Conservation (phyloP, 108 stramenopile species). For the Nitzschia inconspicua region DNA sequence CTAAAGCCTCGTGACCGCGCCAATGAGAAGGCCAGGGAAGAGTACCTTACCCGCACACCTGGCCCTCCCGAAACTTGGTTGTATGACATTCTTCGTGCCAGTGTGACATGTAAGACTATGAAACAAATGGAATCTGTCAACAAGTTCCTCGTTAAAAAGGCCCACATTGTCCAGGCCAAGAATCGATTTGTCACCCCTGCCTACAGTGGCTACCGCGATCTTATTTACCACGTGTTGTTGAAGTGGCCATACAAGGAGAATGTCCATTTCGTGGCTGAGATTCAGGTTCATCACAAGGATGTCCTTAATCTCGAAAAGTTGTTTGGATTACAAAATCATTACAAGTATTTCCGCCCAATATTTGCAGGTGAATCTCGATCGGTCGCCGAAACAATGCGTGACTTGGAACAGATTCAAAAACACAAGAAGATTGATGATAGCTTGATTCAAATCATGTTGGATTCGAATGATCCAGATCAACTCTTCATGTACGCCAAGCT, state of each 20-base stretch:
- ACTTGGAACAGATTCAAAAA: slow-evolving; percentile 23
- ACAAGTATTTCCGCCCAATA: slow-evolving; percentile 34
- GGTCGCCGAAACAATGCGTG: slow-evolving; percentile 20
- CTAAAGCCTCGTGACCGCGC: slow-evolving; percentile 37
- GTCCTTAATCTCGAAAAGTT: slow-evolving; percentile 32
- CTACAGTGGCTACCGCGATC: slow-evolving; percentile 36
- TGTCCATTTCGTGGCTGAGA: slow-evolving; percentile 34
- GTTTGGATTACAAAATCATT: slow-evolving; percentile 34
- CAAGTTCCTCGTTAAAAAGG: slow-evolving; percentile 34
- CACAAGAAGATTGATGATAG: slow-evolving; percentile 23
- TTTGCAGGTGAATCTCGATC: slow-evolving; percentile 25
- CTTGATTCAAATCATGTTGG: slow-evolving; percentile 24
- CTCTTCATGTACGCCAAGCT: slow-evolving; percentile 29
- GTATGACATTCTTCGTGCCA: slow-evolving; percentile 34
- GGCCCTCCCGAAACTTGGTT: slow-evolving; percentile 36
- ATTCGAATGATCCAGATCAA: slow-evolving; percentile 24
- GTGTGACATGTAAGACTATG: slow-evolving; percentile 34
- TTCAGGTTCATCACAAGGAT: slow-evolving; percentile 42
- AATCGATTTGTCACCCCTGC: slow-evolving; percentile 32
- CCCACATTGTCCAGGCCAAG: slow-evolving; percentile 38
- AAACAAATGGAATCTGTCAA: slow-evolving; percentile 33
- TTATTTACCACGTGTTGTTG: slow-evolving; percentile 33
- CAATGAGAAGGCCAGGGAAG: slow-evolving; percentile 34
- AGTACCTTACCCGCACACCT: slow-evolving; percentile 27
- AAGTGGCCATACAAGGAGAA: slow-evolving; percentile 35